Base-by-base conservation (phyloP, 2,329 filamentous ascomycete genomes). In the Colletotrichum viniferum region DNA sequence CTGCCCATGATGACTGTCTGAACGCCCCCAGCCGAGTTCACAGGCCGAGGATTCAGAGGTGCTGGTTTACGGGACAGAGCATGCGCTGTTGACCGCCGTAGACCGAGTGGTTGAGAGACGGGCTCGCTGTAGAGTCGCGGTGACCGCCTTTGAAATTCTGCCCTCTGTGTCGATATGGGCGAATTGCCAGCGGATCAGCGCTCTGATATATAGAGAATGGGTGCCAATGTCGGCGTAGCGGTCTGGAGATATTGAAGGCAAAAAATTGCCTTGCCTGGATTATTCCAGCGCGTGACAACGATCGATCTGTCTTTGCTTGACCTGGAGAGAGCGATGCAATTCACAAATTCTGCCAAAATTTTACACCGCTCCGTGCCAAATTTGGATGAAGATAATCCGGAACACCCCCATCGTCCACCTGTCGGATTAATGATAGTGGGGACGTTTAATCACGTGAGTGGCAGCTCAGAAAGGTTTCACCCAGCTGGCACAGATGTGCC, bases 1-100 rank as follows among this genome's bases (percentile, higher is more conserved):
- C 95, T 92, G 83, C 95, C 95, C 95, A 96, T 96, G 79, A 82
- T 86, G 83, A 58, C 16, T 28, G 18, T 56, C 30, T 21, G 48
- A 16, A 32, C 30, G 52, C 32, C 28, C 55, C 60, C n/a, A 34
- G 43, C 56, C 30, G n/a, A 62, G 48, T 16, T 24, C 32, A 36
- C 16, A 34, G 48, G 60, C 36, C 24, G 58, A 65, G 16, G 8
- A 55, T 61, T 55, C n/a, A 52, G 24, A n/a, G 18, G 21, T 21
- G 69, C 36, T 60, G 34, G 34, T n/a, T 24, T 61, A n/a, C 28
- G 28, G 48, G 24, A 12, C 48, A 8, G 64, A 24, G 34, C 34
- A 63, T 68, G 28, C 26, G 13, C 38, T 26, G 63, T 61, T 68
- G 69, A 73, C 36, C 38, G 32, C 69, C 55, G 48, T 58, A 55